Percentiles rank a stretch among this genome's conserved stretches.
Evolutionary conservation across 1,284 basidiomycete genomes (phyloP).

Genomic region (Malassezia slooffiae): DNA sequence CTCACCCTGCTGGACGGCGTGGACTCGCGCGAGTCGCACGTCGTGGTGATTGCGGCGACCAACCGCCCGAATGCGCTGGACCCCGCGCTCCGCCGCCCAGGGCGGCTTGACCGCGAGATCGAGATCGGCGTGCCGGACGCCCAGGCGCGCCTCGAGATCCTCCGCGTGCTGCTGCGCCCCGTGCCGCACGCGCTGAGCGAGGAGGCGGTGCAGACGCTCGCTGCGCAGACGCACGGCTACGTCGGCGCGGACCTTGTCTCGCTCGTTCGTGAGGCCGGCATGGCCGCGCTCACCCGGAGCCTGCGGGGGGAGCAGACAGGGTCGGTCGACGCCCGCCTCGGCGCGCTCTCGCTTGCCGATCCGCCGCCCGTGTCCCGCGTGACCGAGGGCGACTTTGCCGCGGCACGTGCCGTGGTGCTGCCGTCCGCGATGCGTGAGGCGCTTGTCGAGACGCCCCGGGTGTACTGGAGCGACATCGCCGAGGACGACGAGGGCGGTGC

Average conservation of each 20-base stretch:
- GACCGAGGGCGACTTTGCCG: slow-evolving; percentile 56
- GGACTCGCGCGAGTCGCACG: slow-evolving; percentile 50
- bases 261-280: slow-evolving; percentile 84
- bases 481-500: slow-evolving; percentile 12
- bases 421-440: slow-evolving; percentile 90
- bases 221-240: slow-evolving; percentile 80
- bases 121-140: slow-evolving; percentile 91
- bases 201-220: slow-evolving; percentile 58
- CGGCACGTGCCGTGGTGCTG: slow-evolving; percentile 65
- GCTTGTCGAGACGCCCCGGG: slow-evolving; percentile 71
- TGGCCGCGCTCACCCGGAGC: slow-evolving; percentile 52
- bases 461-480: slow-evolving; percentile 70
- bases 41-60: slow-evolving; percentile 92
- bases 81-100: slow-evolving; percentile 82
- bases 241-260: slow-evolving; percentile 91
- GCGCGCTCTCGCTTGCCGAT: no score
- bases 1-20: slow-evolving; percentile 93
- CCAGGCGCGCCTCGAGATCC: slow-evolving; percentile 67
- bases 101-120: slow-evolving; percentile 89
- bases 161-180: slow-evolving; percentile 66
- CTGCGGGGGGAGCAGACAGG: background rate
- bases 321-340: background rate
- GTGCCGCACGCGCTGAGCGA: slow-evolving; percentile 64
- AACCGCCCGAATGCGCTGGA: slow-evolving; percentile 96
- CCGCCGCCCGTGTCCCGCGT: slow-evolving; percentile 11